Percentiles rank a stretch among this genome's conserved stretches.
Evolutionary conservation across 805 yeast genomes (phyloP).

Genomic region (Yamadazyma endophytica): DNA sequence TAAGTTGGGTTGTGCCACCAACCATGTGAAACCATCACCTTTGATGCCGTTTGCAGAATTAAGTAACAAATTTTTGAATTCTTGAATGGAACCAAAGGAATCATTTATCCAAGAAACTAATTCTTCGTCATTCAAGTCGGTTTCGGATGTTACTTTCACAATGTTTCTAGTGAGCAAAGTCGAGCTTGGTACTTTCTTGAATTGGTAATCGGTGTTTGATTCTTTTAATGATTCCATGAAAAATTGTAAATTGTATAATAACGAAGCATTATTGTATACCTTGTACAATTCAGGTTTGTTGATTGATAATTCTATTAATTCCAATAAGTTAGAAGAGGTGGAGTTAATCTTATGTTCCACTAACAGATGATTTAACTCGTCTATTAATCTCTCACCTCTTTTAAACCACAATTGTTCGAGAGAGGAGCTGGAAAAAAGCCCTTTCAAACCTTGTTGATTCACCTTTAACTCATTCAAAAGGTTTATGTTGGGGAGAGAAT

Average conservation of each 20-base stretch:
- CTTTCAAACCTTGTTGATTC: slow-evolving; percentile 25
- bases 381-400: slow-evolving; percentile 31
- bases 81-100: slow-evolving; percentile 73
- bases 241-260: slow-evolving; percentile 47
- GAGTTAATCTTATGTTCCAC: slow-evolving; percentile 23
- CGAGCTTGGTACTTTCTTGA: slow-evolving; percentile 25
- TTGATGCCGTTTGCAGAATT: slow-evolving; percentile 67
- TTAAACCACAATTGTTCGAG: slow-evolving; percentile 36
- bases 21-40: slow-evolving; percentile 92
- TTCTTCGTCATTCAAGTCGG: slow-evolving; percentile 29
- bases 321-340: slow-evolving; percentile 18
- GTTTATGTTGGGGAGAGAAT: slow-evolving; percentile 29
- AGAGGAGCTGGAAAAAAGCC: slow-evolving; percentile 29
- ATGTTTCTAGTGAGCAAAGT: not conserved
- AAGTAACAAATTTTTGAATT: slow-evolving; percentile 67
- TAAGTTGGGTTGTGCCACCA: slow-evolving; percentile 56
- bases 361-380: slow-evolving; percentile 30
- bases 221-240: slow-evolving; percentile 41
- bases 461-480: slow-evolving; percentile 26
- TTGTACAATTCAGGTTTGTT: slow-evolving; percentile 42
- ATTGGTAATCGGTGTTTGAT: slow-evolving; percentile 3
- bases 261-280: slow-evolving; percentile 42
- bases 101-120: slow-evolving; percentile 47
- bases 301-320: slow-evolving; percentile 38
- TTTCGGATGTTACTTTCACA: slow-evolving; percentile 25